Evolutionary conservation across 2,329 filamentous ascomycete genomes (phyloP).

Genomic region (Ophiocordyceps camponoti-saundersi): DNA sequence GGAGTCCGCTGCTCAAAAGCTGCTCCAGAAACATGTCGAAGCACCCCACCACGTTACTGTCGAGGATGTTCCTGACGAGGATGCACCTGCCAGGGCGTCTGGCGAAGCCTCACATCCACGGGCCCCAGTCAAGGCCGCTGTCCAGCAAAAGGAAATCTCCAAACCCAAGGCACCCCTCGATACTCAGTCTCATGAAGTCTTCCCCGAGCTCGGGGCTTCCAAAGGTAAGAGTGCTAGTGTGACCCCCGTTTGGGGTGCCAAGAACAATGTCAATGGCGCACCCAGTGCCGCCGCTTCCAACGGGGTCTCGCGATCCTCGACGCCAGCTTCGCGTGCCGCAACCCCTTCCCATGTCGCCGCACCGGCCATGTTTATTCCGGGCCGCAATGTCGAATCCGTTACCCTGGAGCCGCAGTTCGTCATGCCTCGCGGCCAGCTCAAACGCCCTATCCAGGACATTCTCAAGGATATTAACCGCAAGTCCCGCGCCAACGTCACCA

Average conservation of each 20-base stretch:
- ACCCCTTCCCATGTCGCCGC: constrained; percentile 17
- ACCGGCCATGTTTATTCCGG: constrained; percentile 55
- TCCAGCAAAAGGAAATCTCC: constrained; percentile 47
- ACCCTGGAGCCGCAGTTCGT: constrained; percentile 61
- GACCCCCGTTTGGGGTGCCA: constrained; percentile 62
- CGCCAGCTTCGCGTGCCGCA: constrained; percentile 42
- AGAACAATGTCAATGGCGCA: constrained; percentile 35
- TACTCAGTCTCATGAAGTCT: constrained; percentile 76
- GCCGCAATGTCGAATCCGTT: constrained; percentile 64
- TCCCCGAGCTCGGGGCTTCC: constrained; percentile 69
- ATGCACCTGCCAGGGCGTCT: constrained; percentile 41
- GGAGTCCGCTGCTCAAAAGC: constrained; percentile 41
- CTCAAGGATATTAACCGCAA: constrained; percentile 85
- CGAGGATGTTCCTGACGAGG: constrained; percentile 70
- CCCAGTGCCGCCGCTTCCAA: constrained; percentile 39
- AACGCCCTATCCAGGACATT: constrained; percentile 70
- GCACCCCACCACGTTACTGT: constrained; percentile 46
- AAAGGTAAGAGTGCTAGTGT: constrained; percentile 52
- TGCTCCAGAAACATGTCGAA: constrained; percentile 44
- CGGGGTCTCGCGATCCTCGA: constrained; percentile 41
- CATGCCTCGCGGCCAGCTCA: constrained; percentile 59
- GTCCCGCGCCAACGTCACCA: constrained; percentile 71
- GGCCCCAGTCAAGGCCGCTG: constrained; percentile 42
- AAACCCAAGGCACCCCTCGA: constrained; percentile 39
- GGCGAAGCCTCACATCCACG: constrained; percentile 27